A percentile compares a stretch with the other conserved stretches of the same genome.
Conservation (phyloP, 305 asterid genomes). For the Salvia sclarea region DNA sequence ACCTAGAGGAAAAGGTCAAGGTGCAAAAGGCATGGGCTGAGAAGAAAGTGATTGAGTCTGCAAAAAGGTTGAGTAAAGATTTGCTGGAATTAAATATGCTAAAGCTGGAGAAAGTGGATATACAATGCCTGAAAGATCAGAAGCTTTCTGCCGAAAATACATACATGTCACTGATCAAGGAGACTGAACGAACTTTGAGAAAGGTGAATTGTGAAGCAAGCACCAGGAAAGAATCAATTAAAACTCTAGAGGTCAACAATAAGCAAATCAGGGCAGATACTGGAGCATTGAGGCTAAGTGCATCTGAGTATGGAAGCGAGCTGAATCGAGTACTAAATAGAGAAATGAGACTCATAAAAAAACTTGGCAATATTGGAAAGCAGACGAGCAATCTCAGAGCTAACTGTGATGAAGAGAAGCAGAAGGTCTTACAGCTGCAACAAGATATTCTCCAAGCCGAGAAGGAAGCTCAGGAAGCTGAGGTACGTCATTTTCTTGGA, state of each 20-base stretch:
- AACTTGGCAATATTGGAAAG: slow-evolving; percentile 41
- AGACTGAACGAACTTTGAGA: slow-evolving; percentile 47
- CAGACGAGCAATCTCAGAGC: slow-evolving; percentile 43
- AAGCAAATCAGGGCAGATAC: slow-evolving; percentile 51
- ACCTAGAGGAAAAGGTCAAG: slow-evolving; percentile 45
- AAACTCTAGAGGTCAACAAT: slow-evolving; percentile 43
- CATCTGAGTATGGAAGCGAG: slow-evolving; percentile 42
- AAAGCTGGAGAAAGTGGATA: slow-evolving; percentile 50
- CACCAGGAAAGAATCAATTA: slow-evolving; percentile 36
- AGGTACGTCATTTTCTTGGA: slow-evolving; percentile 38
- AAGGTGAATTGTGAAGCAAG: slow-evolving; percentile 43
- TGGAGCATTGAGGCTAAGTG: slow-evolving; percentile 50
- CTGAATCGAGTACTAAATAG: slow-evolving; percentile 45
- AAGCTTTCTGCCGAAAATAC: slow-evolving; percentile 39
- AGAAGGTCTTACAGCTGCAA: slow-evolving; percentile 41
- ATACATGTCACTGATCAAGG: slow-evolving; percentile 42
- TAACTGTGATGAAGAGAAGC: slow-evolving; percentile 43
- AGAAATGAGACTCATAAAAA: slow-evolving; percentile 45
- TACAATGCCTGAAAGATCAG: slow-evolving; percentile 42
- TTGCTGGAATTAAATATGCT: slow-evolving; percentile 51
- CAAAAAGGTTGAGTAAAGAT: slow-evolving; percentile 51
- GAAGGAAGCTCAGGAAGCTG: slow-evolving; percentile 43
- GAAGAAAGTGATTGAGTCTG: slow-evolving; percentile 58
- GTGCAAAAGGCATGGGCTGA: slow-evolving; percentile 58
- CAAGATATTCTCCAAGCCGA: slow-evolving; percentile 41